Evolutionary conservation across 106 monocot species (phyloP).

Genomic region (Posidonia australis): DNA sequence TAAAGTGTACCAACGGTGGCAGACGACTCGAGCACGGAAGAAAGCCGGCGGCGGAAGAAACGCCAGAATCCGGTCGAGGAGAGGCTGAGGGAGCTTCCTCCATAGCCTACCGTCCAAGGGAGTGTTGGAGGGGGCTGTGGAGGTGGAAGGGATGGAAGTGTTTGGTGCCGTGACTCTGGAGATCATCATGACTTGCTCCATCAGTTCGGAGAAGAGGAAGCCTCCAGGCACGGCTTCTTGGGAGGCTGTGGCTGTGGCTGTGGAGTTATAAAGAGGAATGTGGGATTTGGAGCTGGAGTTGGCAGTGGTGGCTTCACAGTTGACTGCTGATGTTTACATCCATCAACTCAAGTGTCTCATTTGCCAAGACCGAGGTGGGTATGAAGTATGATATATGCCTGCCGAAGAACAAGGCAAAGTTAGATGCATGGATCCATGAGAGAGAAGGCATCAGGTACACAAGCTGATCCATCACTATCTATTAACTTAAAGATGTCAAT

Average conservation of each 20-base stretch:
- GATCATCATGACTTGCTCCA: background rate
- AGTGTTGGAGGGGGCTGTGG: background rate
- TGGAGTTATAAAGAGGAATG: background rate
- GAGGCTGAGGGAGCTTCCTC: conserved; percentile 40
- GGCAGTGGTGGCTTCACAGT: background rate
- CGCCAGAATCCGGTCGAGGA: conserved; percentile 53
- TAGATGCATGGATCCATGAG: conserved; percentile 1
- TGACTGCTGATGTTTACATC: conserved; percentile 7
- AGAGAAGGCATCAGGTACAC: background rate
- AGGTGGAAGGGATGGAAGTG: conserved; percentile 6
- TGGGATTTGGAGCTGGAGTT: background rate
- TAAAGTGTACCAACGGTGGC: conserved; percentile 47
- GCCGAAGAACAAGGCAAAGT: background rate
- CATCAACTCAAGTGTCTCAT: conserved; percentile 1
- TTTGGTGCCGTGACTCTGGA: background rate
- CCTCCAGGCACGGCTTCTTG: background rate
- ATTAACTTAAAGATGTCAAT: background rate
- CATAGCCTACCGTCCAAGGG: conserved; percentile 46
- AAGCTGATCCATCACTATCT: background rate
- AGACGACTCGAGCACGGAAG: conserved; percentile 52
- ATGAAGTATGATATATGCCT: no score
- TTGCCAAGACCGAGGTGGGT: background rate
- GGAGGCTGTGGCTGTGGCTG: background rate
- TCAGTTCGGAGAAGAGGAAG: background rate
- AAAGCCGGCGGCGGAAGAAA: conserved; percentile 51